Conservation (phyloP, 1,139 yeast species). For the Taphrina betulina region DNA sequence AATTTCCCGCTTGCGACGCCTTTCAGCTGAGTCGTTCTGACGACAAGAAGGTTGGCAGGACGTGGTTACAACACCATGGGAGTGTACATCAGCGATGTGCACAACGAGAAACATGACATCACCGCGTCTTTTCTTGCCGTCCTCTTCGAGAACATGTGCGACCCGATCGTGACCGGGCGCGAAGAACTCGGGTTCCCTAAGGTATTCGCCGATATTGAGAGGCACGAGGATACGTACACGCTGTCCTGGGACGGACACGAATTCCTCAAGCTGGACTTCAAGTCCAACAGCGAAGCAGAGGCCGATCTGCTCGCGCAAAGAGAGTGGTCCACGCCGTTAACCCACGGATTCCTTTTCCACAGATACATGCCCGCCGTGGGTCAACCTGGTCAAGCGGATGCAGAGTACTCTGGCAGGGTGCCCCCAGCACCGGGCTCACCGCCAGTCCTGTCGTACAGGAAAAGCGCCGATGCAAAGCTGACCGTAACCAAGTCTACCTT, state of each 20-base stretch:
- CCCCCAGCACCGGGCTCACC: not conserved
- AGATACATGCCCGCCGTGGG: not conserved
- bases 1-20: too few species aligned
- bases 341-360: not conserved
- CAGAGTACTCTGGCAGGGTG: not conserved
- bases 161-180: constrained; percentile 6
- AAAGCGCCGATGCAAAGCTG: not conserved
- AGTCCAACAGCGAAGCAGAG: not conserved
- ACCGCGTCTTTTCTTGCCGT: constrained; percentile 1
- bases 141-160: not conserved
- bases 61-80: constrained; percentile 6
- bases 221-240: not conserved
- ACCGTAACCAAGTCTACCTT: not conserved
- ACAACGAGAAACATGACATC: not conserved
- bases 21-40: too few species aligned
- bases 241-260: constrained; percentile 2
- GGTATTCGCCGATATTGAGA: not conserved
- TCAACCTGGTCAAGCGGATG: constrained; percentile 1
- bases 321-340: not conserved
- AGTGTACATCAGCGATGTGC: not conserved
- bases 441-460: not conserved
- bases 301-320: not conserved
- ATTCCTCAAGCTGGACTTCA: not conserved
- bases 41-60: too few species aligned
- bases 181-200: constrained; percentile 6